phyloP scores from a whole-genome alignment of 192 early-diverging fungal species.

The Helicostylum pulchrum region DNA sequence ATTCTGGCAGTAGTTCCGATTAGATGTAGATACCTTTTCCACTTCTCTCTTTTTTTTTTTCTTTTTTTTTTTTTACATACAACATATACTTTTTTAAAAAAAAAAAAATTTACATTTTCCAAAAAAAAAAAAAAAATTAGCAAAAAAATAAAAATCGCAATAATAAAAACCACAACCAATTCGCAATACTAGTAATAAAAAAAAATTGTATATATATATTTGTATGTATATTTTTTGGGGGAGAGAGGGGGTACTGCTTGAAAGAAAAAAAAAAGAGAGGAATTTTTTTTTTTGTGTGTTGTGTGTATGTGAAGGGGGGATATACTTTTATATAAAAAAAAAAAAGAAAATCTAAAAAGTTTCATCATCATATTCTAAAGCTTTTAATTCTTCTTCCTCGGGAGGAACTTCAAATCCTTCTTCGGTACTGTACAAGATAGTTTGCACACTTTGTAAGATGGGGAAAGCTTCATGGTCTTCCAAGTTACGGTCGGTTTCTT shows the following conservation, averaged over 20 bases:
- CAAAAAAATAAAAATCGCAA: background rate
- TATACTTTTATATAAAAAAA: background rate
- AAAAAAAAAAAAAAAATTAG: background rate
- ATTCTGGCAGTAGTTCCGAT: conserved; percentile 79
- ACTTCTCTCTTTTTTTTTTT: too few species aligned
- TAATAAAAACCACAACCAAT: too few species aligned
- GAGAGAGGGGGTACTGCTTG: too few species aligned
- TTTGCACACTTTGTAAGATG: conserved; percentile 75
- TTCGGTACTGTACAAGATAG: conserved; percentile 89
- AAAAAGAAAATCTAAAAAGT: conserved; percentile 49
- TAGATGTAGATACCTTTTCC: conserved; percentile 31
- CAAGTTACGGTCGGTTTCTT: conserved; percentile 39
- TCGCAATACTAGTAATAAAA: too few species aligned
- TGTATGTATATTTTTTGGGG: too few species aligned
- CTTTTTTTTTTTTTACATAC: too few species aligned
- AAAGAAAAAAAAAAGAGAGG: too few species aligned
- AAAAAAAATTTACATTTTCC: background rate
- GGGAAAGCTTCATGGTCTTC: conserved; percentile 31
- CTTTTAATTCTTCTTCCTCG: conserved; percentile 44
- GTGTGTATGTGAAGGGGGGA: too few species aligned
- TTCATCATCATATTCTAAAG: conserved; percentile 55
- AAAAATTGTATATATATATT: too few species aligned
- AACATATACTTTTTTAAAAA: background rate
- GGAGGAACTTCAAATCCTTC: conserved; percentile 81
- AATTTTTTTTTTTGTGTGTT: conserved; percentile 3